Evolutionary conservation across 371 early-diverging fungal genomes (phyloP), one percentile per base, ranked within the genome.

Genomic region (Agmasoma carcini): DNA sequence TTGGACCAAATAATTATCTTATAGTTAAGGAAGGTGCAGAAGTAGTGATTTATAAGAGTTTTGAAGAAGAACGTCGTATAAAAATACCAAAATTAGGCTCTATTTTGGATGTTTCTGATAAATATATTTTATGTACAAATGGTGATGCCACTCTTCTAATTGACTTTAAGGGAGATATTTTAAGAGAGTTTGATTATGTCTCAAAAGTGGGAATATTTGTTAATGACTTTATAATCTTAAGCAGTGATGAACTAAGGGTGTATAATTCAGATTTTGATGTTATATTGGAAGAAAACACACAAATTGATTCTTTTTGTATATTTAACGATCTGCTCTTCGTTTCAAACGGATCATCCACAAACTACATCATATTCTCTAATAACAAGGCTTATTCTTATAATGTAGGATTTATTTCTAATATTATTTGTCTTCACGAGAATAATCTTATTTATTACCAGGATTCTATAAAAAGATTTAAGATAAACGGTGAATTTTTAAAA

Each of bases 311-410:
- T 15, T 44, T 44, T 44, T 9, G 50, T 34, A 12, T 20, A 17
- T 12, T 33, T 23, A 49, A 65, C 1, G 60, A 52, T 17, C 19
- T 63, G 1, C 19, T 73, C 9, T 56, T 65, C 20, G 49, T 68
- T 34, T 39, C 40, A 19, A 61, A 38, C 6, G 59, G 45, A n/a
- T 34, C 7, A 7, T 52, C 53, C 31, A 33, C 57, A 31, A 39
- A 47, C 22, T 73, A 70, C 55, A 33, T 65, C 4, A 45, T 70
- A 6, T 9, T 68, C 9, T n/a, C 27, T 0, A 51, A 69, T 17
- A 36, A 37, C 31, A 36, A 38, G 20, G 48, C 52, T 26, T 44
- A 50, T 43, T 29, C 50, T 30, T 61, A 34, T 49, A 33, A 46
- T 23, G 39, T 57, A 37, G 23, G 31, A n/a, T 15, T 50, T 3